Evolutionary conservation across 768 basidiomycete genomes (phyloP).

Genomic region (Lentinula edodes): DNA sequence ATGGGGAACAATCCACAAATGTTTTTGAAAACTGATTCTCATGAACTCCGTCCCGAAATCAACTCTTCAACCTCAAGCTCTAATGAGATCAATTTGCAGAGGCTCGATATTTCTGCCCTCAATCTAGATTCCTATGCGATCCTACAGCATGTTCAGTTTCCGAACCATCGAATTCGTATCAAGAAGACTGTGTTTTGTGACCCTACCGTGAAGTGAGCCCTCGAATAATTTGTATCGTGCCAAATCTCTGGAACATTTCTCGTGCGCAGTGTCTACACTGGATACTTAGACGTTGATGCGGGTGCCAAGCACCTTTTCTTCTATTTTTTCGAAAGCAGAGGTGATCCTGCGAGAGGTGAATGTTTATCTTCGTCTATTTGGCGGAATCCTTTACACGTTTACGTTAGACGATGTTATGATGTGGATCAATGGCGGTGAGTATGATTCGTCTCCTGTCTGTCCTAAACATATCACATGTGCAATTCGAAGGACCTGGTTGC

Average conservation of each 20-base stretch:
- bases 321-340: constrained; percentile 72
- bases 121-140: constrained; percentile 12
- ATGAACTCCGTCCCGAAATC: neutral
- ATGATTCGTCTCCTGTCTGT: neutral
- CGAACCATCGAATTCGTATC: constrained; percentile 33
- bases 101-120: constrained; percentile 4
- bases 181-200: constrained; percentile 42
- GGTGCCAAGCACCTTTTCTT: constrained; percentile 65
- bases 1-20: neutral
- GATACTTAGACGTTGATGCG: constrained; percentile 38
- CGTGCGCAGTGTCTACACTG: constrained; percentile 30
- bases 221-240: neutral
- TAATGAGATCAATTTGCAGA: too few species aligned
- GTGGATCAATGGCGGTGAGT: constrained; percentile 60
- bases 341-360: constrained; percentile 46
- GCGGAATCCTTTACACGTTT: neutral
- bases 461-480: neutral
- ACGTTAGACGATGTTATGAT: constrained; percentile 57
- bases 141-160: constrained; percentile 27
- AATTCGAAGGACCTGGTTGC: constrained; percentile 45
- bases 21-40: neutral
- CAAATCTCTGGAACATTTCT: neutral
- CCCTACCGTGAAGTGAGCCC: constrained; percentile 33
- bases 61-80: neutral
- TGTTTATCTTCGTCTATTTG: constrained; percentile 23